Base-by-base conservation (phyloP, 1,139 yeast genomes). In the Candida sanyaensis region DNA sequence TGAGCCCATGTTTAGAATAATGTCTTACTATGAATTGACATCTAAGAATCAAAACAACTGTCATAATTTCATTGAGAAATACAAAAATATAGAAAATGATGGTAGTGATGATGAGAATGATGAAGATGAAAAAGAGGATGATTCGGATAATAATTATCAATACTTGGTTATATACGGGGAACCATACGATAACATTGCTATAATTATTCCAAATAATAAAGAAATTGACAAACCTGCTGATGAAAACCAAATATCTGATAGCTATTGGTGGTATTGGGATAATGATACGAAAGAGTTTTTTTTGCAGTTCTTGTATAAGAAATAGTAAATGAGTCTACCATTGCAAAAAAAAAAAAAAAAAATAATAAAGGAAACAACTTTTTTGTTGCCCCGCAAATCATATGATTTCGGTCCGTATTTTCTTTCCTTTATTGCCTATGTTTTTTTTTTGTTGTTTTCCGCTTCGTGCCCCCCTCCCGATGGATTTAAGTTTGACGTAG, bases 141-240 rank as follows among this genome's bases (percentile, higher is more conserved):
- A 77, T 51, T 71, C 76, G 23, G 58, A 65, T 5, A 58, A 45
- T 58, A 66, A 47, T 66, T 66, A 59, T 64, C 96, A 87, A 63
- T 89, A 85, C 59, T 60, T 90, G 53, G 80, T 89, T n/a, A 65
- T 89, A 0, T 81, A 89, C 26, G 95, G 88, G 0, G 96, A 88
- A 60, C 96, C 96, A 1, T 90, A 88, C 63, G 93, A 88, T 50
- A 87, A 85, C 46, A 73, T 88, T 12, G 86, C 84, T 2, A 73
- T 90, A 53, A 83, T 87, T 46, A 72, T 90, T 6, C 93, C 93
- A 2, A 76, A 81, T 24, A 72, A 67, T 28, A 76, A 77, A 30
- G 79, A 84, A 21, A 65, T 74, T 6, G 87, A 82, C 55, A 71
- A 73, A 53, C 69, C 75, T 1, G 64, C 60, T 2, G 71, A 63